A percentile compares a stretch with the other conserved stretches of the same genome.
phyloP scores from a whole-genome alignment of 257 asterid species.

The Leptodermis oblonga region DNA sequence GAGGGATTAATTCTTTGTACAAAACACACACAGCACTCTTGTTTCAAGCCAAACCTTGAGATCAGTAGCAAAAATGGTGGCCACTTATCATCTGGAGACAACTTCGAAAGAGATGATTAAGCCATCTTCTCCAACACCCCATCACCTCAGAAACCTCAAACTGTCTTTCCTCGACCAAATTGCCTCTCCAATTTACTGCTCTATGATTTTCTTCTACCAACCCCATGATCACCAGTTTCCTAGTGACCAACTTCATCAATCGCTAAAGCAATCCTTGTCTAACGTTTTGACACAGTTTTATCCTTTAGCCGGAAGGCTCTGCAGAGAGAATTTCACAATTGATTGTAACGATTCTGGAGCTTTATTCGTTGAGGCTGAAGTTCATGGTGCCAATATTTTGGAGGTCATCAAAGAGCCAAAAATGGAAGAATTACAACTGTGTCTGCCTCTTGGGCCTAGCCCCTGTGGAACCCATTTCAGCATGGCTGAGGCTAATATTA shows the following conservation, averaged over 20 bases:
- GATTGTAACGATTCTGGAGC: slow-evolving; percentile 41
- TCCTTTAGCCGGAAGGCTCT: slow-evolving; percentile 22
- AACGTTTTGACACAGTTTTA: slow-evolving; percentile 22
- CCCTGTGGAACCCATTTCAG: background rate
- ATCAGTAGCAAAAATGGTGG: too few relatives aligned
- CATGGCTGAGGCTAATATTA: background rate
- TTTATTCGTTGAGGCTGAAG: slow-evolving; percentile 25
- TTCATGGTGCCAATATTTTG: slow-evolving; percentile 10
- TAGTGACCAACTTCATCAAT: slow-evolving; percentile 12
- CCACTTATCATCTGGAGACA: slow-evolving; percentile 23
- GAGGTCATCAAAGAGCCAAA: background rate
- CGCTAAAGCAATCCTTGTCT: slow-evolving; percentile 31
- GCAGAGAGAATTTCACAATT: slow-evolving; percentile 8
- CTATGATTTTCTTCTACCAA: slow-evolving; percentile 32
- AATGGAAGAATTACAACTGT: too few relatives aligned
- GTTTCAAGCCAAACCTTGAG: too few relatives aligned
- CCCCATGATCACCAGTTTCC: too few relatives aligned
- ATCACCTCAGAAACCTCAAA: too few relatives aligned
- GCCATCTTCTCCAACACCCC: slow-evolving; percentile 39
- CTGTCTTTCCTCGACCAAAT: too few relatives aligned
- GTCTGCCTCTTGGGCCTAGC: too few relatives aligned
- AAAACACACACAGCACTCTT: too few relatives aligned
- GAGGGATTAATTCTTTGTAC: too few relatives aligned
- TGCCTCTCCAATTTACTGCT: slow-evolving; percentile 22
- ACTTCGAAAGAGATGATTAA: slow-evolving; percentile 32